Conservation (phyloP, 148 eudicot genomes). For the Tetragonia tetragonoides region DNA sequence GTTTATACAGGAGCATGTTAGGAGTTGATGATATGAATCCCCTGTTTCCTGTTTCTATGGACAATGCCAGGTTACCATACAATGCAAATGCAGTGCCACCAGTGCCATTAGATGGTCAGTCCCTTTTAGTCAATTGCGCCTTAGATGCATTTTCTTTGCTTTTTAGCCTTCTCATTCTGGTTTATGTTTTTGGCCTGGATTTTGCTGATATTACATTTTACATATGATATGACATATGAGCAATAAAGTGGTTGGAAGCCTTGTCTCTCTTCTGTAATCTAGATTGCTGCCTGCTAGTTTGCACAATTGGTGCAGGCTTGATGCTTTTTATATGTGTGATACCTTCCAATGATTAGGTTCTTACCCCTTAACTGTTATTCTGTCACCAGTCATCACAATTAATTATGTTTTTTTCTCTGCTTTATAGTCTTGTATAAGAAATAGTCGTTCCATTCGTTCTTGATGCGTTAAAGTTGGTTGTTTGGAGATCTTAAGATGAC, state of each 20-base stretch:
- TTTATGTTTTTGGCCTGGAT: background rate
- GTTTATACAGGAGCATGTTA: conserved; percentile 50
- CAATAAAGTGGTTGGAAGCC: background rate
- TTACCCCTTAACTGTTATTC: background rate
- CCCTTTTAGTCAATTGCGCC: background rate
- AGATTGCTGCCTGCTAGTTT: background rate
- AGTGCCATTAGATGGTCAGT: conserved; percentile 51
- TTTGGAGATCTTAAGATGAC: background rate
- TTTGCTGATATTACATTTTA: background rate
- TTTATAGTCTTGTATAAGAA: background rate
- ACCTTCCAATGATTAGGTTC: background rate
- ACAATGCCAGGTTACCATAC: conserved; percentile 37
- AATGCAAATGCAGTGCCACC: conserved; percentile 35
- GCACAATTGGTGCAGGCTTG: background rate
- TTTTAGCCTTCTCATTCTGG: background rate
- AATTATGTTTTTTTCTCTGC: background rate
- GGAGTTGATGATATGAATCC: conserved; percentile 41
- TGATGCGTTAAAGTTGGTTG: background rate
- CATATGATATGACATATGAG: too few species aligned
- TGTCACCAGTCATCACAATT: background rate
- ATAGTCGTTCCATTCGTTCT: background rate
- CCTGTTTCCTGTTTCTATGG: conserved; percentile 34
- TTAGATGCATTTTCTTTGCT: background rate
- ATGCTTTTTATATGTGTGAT: background rate
- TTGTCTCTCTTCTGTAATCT: background rate